These are phyloP conservation scores for Candida boidinii DNA, from an alignment of 805 yeast genomes.

Conservation along the genomic window DNA sequence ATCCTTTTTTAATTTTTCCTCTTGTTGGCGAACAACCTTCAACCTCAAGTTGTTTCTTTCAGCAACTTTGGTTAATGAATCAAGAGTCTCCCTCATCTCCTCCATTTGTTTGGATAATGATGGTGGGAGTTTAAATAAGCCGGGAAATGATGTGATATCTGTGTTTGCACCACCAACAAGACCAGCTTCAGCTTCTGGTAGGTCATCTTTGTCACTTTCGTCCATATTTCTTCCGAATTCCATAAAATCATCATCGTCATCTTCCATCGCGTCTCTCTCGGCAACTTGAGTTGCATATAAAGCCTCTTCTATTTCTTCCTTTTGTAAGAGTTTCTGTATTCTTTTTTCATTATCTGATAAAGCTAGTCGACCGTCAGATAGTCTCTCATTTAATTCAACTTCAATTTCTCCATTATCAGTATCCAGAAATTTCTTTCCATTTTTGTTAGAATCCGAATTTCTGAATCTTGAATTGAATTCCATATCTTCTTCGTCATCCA, in stretches of 20 bases:
- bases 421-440: conserved; percentile 9
- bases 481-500: conserved; percentile 7
- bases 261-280: conserved; percentile 8
- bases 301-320: conserved; percentile 26
- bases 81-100: too few species aligned
- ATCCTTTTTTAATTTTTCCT: too few species aligned
- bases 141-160: too few species aligned
- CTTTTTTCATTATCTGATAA: conserved; percentile 18
- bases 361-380: conserved; percentile 21
- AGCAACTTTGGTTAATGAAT: too few species aligned
- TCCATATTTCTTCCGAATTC: not conserved
- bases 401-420: conserved; percentile 1
- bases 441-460: conserved; percentile 3
- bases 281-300: conserved; percentile 21
- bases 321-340: conserved; percentile 16
- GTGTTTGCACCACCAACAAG: not conserved
- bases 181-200: not conserved
- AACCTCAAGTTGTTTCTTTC: too few species aligned
- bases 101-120: too few species aligned
- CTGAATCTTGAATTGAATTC: too few species aligned
- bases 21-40: too few species aligned
- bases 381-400: conserved; percentile 13
- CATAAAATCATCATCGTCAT: conserved; percentile 4
- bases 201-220: not conserved
- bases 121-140: too few species aligned